Evolutionary conservation across 2,329 filamentous ascomycete species (phyloP).

Genomic region (Beauveria rudraprayagi): DNA sequence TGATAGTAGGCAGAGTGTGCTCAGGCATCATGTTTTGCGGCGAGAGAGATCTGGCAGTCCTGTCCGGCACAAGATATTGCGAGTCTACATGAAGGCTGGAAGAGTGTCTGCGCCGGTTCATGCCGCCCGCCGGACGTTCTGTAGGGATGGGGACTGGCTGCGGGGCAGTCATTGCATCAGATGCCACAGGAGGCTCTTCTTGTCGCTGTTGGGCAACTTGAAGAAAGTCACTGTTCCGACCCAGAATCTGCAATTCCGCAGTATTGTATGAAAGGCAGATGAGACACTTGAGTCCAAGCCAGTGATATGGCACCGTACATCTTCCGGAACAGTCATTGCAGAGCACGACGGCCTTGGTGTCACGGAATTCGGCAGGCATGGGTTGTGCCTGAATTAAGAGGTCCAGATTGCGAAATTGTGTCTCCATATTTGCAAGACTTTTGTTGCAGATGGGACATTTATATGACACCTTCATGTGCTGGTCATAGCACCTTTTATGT

Average conservation of each 20-base stretch:
- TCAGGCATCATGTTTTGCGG: conserved; percentile 25
- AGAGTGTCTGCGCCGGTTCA: conserved; percentile 31
- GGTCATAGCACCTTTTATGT: conserved; percentile 79
- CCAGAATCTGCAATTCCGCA: conserved; percentile 53
- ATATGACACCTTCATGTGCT: conserved; percentile 84
- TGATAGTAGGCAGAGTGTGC: conserved; percentile 18
- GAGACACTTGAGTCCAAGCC: conserved; percentile 85
- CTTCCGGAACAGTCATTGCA: conserved; percentile 94
- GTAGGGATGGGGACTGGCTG: conserved; percentile 18
- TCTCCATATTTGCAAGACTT: conserved; percentile 95
- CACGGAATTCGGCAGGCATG: conserved; percentile 77
- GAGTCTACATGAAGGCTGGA: conserved; percentile 27
- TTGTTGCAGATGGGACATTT: conserved; percentile 96
- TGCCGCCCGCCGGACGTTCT: neutral
- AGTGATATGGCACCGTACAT: conserved; percentile 82
- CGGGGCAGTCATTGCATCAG: conserved; percentile 2
- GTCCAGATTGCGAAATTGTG: conserved; percentile 85
- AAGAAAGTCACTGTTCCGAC: conserved; percentile 26
- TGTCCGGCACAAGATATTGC: conserved; percentile 28
- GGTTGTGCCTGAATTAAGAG: conserved; percentile 81
- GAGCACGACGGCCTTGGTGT: conserved; percentile 73
- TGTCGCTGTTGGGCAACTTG: conserved; percentile 20
- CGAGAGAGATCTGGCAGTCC: conserved; percentile 38
- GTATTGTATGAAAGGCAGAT: conserved; percentile 66
- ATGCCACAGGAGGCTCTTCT: conserved; percentile 5